Base-by-base conservation (phyloP, 2,329 filamentous ascomycete species). In the Ceratocystis papillata region DNA sequence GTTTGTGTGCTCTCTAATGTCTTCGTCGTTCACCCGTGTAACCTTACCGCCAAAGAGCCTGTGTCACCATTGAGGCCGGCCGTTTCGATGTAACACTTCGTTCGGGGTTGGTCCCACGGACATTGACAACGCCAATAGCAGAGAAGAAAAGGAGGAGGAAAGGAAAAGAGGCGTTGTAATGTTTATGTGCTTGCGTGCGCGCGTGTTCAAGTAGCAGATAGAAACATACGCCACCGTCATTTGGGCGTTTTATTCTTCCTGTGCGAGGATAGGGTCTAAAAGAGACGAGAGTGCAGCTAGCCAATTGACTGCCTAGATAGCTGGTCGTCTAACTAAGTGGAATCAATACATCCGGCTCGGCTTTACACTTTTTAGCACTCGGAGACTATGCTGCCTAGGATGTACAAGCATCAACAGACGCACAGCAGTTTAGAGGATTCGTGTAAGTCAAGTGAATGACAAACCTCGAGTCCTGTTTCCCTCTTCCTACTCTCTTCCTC, bases 41-140 rank as follows among this genome's bases (percentile, higher is more conserved):
- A 59, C 53, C 4, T 59, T 30, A 59, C 28, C 12, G 28, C 4
- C 8, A 30, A 41, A 41, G 37, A 30, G 53, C 33, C 53, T 37
- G 53, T 59, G 53, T 59, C 53, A 59, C 53, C 53, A 17, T 33
- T 25, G 8, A 25, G 53, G n/a, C 53, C 33, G 28, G 33, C 53
- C 53, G 28, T n/a, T 59, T 33, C 10, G 28, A 59, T 59, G 53
- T 59, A 33, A 59, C 53, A n/a, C 25, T 12, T 17, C 37, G 37
- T 41, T 41, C 37, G 37, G 37, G 28, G 22, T 25, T 17, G 28
- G 53, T 33, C 53, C 25, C 28, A 59, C 53, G 53, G 17, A 57
- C 28, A n/a, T 30, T 17, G 50, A 55, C 50, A 55, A 15, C 22
- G 22, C 12, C 22, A 25, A 15, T 25, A 28, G n/a, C n/a, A 28